These are phyloP conservation scores for Candida caryicola DNA, from an alignment of 805 yeast genomes.

Conservation along the genomic window DNA sequence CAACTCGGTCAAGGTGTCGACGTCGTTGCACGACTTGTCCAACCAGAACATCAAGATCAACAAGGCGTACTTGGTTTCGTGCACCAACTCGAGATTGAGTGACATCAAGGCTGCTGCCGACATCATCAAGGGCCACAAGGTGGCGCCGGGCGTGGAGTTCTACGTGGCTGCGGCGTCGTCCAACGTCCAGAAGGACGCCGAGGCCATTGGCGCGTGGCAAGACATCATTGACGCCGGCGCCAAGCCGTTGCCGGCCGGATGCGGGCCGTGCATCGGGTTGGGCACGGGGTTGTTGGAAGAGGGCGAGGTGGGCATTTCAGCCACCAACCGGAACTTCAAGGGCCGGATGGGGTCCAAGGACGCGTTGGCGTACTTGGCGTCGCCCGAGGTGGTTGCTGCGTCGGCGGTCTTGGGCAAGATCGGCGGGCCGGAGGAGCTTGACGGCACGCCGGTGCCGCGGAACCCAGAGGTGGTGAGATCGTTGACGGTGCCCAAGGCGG, in stretches of 20 bases:
- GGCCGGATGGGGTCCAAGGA: slow-evolving; percentile 99
- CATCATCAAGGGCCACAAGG: slow-evolving; percentile 74
- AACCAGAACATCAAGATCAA: slow-evolving; percentile 71
- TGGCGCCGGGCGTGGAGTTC: slow-evolving; percentile 88
- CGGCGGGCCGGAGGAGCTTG: slow-evolving; percentile 85
- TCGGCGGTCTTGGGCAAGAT: slow-evolving; percentile 94
- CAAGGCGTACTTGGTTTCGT: slow-evolving; percentile 96
- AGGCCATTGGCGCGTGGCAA: slow-evolving; percentile 88
- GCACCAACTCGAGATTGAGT: slow-evolving; percentile 91
- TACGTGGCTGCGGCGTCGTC: slow-evolving; percentile 98
- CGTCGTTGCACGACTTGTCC: slow-evolving; percentile 71
- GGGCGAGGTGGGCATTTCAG: slow-evolving; percentile 97
- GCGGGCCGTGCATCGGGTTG: slow-evolving; percentile 98
- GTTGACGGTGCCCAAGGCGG: slow-evolving; percentile 25
- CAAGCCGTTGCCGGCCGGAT: slow-evolving; percentile 93
- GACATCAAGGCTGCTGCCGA: slow-evolving; percentile 95
- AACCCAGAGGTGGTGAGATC: slow-evolving; percentile 51
- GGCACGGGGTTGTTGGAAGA: slow-evolving; percentile 92
- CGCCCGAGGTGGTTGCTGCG: slow-evolving; percentile 98
- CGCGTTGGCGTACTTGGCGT: slow-evolving; percentile 92
- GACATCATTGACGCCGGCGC: slow-evolving; percentile 89
- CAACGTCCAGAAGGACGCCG: slow-evolving; percentile 90
- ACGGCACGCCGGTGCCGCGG: slow-evolving; percentile 48
- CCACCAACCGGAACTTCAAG: slow-evolving; percentile 97
- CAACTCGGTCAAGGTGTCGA: slow-evolving; percentile 91